phyloP scores from a whole-genome alignment of 352 stramenopile species.

The Lagenidium giganteum region DNA sequence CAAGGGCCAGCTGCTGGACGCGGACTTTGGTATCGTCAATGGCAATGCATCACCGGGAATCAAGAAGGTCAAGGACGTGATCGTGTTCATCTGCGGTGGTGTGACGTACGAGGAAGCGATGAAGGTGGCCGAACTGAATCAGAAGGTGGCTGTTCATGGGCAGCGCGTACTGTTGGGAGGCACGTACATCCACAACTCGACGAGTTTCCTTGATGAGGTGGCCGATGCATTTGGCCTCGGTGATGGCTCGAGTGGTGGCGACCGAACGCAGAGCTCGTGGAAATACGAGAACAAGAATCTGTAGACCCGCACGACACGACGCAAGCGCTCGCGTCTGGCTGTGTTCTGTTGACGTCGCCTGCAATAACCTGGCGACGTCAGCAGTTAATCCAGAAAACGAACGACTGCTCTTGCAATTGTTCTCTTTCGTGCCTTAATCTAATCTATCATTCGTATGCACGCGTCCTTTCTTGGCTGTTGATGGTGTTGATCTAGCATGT shows the following conservation, averaged over 20 bases:
- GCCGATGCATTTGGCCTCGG: conserved; percentile 34
- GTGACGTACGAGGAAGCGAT: conserved; percentile 97
- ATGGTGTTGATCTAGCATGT: neutral
- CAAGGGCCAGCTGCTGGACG: conserved; percentile 58
- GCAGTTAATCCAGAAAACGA: no score
- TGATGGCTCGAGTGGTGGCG: neutral
- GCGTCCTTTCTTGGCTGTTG: neutral
- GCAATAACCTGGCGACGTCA: no score
- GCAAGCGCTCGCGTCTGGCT: no score
- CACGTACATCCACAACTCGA: conserved; percentile 95
- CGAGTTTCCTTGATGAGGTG: conserved; percentile 94
- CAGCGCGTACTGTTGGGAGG: conserved; percentile 91
- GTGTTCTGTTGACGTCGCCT: no score
- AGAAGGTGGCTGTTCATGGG: conserved; percentile 57
- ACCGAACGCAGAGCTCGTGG: conserved; percentile 12
- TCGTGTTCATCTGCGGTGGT: conserved; percentile 97
- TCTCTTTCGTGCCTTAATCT: no score
- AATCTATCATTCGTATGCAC: no score
- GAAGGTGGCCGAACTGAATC: conserved; percentile 95
- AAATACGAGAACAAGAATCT: conserved; percentile 54
- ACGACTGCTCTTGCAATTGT: neutral
- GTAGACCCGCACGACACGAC: conserved; percentile 19
- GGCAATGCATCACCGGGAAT: conserved; percentile 93
- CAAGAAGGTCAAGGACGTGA: conserved; percentile 92
- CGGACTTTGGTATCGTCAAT: conserved; percentile 92